A percentile compares a stretch with the other conserved stretches of the same genome.
These are phyloP conservation scores for Alternaria postmessia DNA, from an alignment of 2,329 filamentous ascomycete genomes.

Conservation along the genomic window DNA sequence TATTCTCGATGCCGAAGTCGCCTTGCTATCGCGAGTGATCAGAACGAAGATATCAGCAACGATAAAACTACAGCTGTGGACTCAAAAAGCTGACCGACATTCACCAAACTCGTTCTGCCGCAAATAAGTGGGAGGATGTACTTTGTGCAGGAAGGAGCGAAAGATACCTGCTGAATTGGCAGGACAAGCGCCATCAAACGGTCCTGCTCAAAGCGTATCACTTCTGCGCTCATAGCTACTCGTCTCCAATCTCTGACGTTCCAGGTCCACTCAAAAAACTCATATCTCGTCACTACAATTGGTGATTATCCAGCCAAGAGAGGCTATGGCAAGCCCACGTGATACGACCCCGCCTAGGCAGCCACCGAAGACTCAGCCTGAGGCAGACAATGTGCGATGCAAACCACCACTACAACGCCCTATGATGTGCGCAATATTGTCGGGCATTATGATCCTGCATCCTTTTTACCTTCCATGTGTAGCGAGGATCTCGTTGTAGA, in stretches of 20 bases:
- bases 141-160: background rate
- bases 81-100: background rate
- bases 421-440: background rate
- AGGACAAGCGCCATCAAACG: background rate
- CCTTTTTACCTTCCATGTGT: background rate
- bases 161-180: background rate
- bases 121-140: background rate
- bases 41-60: background rate
- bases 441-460: background rate
- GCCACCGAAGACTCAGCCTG: background rate
- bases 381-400: background rate
- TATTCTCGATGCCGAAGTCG: background rate
- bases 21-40: background rate
- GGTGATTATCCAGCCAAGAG: background rate
- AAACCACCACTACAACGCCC: background rate
- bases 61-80: background rate
- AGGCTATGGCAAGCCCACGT: background rate
- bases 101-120: background rate
- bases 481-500: background rate
- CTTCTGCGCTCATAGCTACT: background rate
- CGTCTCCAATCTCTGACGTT: background rate
- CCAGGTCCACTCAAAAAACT: background rate
- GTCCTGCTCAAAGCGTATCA: background rate
- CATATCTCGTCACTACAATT: background rate
- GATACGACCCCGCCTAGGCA: background rate